Percentiles rank a stretch among this genome's conserved stretches.
phyloP scores from a whole-genome alignment of 108 stramenopile genomes.

The Nannochloropsis gaditana region DNA sequence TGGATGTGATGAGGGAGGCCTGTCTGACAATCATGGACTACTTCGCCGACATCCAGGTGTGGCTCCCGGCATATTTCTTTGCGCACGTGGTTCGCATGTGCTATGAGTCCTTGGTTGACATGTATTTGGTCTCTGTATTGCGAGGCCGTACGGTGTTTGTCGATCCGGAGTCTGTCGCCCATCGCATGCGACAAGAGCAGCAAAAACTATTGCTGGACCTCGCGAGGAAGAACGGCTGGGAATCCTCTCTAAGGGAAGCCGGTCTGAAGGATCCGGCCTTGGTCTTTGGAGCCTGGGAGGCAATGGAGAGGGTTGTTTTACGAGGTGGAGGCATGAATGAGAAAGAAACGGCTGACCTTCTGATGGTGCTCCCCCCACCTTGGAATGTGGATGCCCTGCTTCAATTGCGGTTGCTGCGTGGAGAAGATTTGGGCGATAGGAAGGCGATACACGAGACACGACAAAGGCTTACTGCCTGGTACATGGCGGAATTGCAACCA shows the following conservation, averaged over 20 bases:
- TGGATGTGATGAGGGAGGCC: background rate
- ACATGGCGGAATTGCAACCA: background rate
- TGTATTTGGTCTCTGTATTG: slow-evolving; percentile 4
- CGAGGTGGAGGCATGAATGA: background rate
- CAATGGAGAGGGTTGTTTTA: background rate
- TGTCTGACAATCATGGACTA: background rate
- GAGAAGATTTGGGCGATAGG: background rate
- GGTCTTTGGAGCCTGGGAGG: background rate
- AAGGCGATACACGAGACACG: background rate
- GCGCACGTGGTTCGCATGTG: background rate
- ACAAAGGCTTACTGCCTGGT: background rate
- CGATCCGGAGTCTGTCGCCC: background rate
- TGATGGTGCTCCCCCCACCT: slow-evolving; percentile 4
- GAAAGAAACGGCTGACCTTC: background rate
- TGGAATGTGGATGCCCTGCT: slow-evolving; percentile 13
- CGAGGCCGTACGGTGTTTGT: background rate
- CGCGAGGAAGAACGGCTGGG: background rate
- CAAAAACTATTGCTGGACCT: background rate
- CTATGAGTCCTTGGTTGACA: background rate
- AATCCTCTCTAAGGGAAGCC: background rate
- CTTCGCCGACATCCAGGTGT: background rate
- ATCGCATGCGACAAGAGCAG: background rate
- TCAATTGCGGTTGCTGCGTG: background rate
- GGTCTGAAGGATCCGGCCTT: background rate
- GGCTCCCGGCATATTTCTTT: background rate